Base-by-base conservation (phyloP, 1,139 yeast species). In the Geotrichum aggregatum region DNA sequence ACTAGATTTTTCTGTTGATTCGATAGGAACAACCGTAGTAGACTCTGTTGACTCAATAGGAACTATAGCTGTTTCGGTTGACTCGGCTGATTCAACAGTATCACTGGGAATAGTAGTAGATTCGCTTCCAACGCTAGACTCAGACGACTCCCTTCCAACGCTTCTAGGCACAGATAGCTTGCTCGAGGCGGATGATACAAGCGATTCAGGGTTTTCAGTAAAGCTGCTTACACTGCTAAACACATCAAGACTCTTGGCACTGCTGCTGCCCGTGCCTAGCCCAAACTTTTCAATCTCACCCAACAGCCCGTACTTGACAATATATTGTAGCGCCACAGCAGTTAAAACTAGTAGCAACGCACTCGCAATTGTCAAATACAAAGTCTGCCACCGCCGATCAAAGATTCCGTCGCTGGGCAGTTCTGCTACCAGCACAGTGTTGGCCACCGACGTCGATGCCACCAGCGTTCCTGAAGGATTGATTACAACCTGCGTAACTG, bases 361-460 rank as follows among this genome's bases (percentile, higher is more conserved):
- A 21, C 82, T 71, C 3, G 77, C 58, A 0, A 78, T 67, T 4
- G 80, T 68, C 56, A 79, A 69, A 40, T 81, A 59, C 2, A 82
- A 63, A 13, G 76, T 71, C 52, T 76, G 65, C 41, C 77, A 60
- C 49, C 74, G 67, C 50, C 67, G 68, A 63, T 76, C 64, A 40
- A 77, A 58, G 11, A 74, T 64, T 18, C 78, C 76, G 49, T 75
- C 64, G 28, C 36, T 28, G 67, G 94, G 91, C 22, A 87, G 66
- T 54, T 73, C 75, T 55, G 82, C 71, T 5, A 88, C 81, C 58
- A 77, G 80, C 39, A 89, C 77, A 0, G 88, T 77, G 57, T 86
- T 84, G 1, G 95, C 87, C 1, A 94, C 95, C 45, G 95, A 84
- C 0, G 83, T 85, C 14, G 91, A 79, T 1, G 91, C 95, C 47